Base-by-base conservation (phyloP, 164 flowering plant species). In the Umbellularia californica region DNA sequence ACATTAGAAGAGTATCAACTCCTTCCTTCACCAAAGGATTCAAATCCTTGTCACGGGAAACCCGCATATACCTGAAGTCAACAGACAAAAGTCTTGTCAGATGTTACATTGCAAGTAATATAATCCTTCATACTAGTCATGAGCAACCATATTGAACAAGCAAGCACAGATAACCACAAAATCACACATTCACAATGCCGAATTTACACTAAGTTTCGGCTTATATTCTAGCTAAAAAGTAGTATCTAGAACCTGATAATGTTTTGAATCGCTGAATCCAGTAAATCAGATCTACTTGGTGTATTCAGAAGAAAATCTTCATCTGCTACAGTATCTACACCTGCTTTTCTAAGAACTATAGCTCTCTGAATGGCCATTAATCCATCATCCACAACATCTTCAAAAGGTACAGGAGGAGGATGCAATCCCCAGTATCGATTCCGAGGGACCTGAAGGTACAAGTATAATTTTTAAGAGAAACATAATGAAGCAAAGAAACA, bases 371-470 rank as follows among this genome's bases (percentile, higher is more conserved):
- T 92, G 73, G 95, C 86, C 83, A 80, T 81, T 78, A 96, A 81
- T 13, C 99, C 99, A 76, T 94, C 89, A 77, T 94, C 97, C 60
- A 96, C 87, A 72, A 96, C 97, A 84, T 89, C 92, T 84, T 94
- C 99, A 75, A 96, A 85, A 69, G 90, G 95, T 35, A 82, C 81
- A 70, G 99, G 99, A 58, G 99, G 99, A 81, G 98, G 99, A 82
- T 96, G 99, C 88, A 96, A 87, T 55, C 98, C 97, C 99, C 99
- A 96, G 76, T 96, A 96, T 19, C 97, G 90, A 72, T 92, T 94
- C 83, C 97, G 87, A 63, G 99, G 98, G 58, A 91, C 97, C 99
- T 95, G 82, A 72, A 80, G 69, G 13, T 24, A 14, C 68, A 68
- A 28, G 22, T 28, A 25, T 11, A 65, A n/a, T 60, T 65, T 65